Base-by-base conservation (phyloP, 1,139 yeast genomes). In the Pichia terricola region DNA sequence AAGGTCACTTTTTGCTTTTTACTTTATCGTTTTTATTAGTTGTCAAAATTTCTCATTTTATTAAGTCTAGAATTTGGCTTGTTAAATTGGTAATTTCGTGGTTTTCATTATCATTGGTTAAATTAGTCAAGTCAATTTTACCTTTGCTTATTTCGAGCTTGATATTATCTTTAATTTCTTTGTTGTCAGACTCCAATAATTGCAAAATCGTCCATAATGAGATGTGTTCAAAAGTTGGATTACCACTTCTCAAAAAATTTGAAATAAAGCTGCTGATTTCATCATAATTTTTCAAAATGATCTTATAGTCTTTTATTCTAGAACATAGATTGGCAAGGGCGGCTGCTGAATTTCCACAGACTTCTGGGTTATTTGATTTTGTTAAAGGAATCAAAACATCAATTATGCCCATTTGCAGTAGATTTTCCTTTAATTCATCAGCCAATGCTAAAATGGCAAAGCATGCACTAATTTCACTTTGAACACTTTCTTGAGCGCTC, bases 341-440 rank as follows among this genome's bases (percentile, higher is more conserved):
- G 31, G 98, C 98, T 26, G 97, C 98, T 4, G 96, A 85, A 63
- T 94, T 91, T 45, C 99, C 99, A 64, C 96, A 94, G 22, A 91
- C 97, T 66, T 91, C 98, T 49, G 91, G 86, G 60, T 89, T 88
- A 50, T 77, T 77, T 40, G 94, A 83, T 55, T 79, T 80, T 3
- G 98, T 91, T 61, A 94, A 73, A 27, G 97, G 97, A 51, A 91
- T 82, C 51, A 91, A 75, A 37, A 88, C 96, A 56, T 86, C 91
- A 51, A 89, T 76, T 42, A 94, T 82, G 44, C 88, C 91, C 55
- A 89, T 74, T 50, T 86, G 86, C 53, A 91, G 77, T 57, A 94
- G 72, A 57, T 84, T 83, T 45, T 84, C 78, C 67, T 91, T 94
- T 56, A 94, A 77, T 58, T 88, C 96, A 65, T 94, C 98, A 31